Percentiles rank a stretch among this genome's conserved stretches.
phyloP scores from a whole-genome alignment of 2,329 filamentous ascomycete genomes.

The Pestalotiopsis sp. region DNA sequence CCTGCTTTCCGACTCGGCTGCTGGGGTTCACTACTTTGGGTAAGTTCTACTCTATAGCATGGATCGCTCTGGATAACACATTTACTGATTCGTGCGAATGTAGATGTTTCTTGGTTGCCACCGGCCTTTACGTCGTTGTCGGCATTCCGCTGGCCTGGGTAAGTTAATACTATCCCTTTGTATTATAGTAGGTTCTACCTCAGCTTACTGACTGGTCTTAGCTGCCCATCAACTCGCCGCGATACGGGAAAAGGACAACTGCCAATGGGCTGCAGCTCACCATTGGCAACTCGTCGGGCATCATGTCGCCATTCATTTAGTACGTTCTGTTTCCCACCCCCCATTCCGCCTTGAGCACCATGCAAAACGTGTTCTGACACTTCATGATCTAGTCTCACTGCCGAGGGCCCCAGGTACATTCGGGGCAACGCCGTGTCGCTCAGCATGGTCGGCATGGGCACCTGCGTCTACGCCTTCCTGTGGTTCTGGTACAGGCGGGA shows the following conservation, averaged over 20 bases:
- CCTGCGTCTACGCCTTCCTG: constrained; percentile 54
- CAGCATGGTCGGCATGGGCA: constrained; percentile 57
- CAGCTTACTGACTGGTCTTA: constrained; percentile 16
- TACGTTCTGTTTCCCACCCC: constrained; percentile 22
- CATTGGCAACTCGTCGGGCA: constrained; percentile 70
- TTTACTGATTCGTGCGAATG: background rate
- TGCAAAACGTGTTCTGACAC: background rate
- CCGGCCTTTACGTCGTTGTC: constrained; percentile 68
- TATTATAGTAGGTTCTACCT: too few species aligned
- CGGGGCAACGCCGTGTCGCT: constrained; percentile 65
- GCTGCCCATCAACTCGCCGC: constrained; percentile 68
- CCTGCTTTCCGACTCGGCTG: constrained; percentile 60
- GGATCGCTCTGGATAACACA: background rate
- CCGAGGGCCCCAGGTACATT: constrained; percentile 59
- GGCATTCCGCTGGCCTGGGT: constrained; percentile 60
- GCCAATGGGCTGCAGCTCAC: constrained; percentile 73
- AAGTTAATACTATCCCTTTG: constrained; percentile 18
- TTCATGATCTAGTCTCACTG: constrained; percentile 36
- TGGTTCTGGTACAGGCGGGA: constrained; percentile 53
- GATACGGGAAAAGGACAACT: constrained; percentile 76
- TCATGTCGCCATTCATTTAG: constrained; percentile 73
- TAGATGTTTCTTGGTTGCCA: constrained; percentile 73
- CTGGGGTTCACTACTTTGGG: constrained; percentile 71
- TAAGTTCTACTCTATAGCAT: constrained; percentile 17
- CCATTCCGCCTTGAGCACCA: background rate